Evolutionary conservation across 345 rosid genomes (phyloP).

Genomic region (Jatropha curcas): DNA sequence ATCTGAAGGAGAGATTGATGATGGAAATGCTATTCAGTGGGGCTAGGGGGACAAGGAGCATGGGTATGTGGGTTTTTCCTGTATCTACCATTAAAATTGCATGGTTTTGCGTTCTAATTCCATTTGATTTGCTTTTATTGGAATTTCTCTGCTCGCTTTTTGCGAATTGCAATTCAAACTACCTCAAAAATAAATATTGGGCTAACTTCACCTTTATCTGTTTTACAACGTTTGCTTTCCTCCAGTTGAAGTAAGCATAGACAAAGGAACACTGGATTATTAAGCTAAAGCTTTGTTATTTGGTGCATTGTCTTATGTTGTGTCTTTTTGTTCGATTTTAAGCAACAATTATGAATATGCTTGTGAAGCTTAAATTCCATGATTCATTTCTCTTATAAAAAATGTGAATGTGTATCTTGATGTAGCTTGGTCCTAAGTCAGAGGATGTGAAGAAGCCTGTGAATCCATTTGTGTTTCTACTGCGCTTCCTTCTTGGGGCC

Average conservation of each 20-base stretch:
- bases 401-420: not conserved
- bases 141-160: not conserved
- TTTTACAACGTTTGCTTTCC: not conserved
- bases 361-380: not conserved
- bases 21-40: not conserved
- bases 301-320: not conserved
- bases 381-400: not conserved
- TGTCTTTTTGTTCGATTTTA: not conserved
- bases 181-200: not conserved
- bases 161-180: not conserved
- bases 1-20: not conserved
- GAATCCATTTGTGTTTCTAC: constrained; percentile 29
- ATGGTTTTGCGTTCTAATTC: not conserved
- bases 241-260: not conserved
- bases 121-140: not conserved
- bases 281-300: not conserved
- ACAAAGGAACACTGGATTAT: not conserved
- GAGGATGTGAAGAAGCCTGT: constrained; percentile 39
- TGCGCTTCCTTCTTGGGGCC: constrained; percentile 28
- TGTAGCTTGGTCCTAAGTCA: constrained; percentile 36
- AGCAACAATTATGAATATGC: not conserved
- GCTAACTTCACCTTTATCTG: not conserved
- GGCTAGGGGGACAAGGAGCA: not conserved
- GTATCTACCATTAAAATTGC: no score
- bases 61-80: not conserved